Base-by-base conservation (phyloP, 2,329 filamentous ascomycete genomes). In the Alternaria angustiovoidea region DNA sequence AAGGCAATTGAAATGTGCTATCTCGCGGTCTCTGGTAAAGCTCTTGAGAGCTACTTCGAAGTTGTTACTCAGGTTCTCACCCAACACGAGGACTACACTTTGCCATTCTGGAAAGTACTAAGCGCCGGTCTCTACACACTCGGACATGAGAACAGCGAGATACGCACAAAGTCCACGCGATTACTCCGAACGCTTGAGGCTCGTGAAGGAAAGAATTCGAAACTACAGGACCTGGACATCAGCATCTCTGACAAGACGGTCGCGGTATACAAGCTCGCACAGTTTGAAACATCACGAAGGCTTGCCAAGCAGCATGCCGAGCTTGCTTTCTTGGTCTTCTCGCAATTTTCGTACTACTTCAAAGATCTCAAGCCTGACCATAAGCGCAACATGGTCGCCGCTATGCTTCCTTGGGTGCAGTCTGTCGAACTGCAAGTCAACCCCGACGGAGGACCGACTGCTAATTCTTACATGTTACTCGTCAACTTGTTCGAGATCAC, bases 181-280 rank as follows among this genome's bases (percentile, higher is more conserved):
- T 83, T 98, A 32, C 83, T 99, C 12, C 87, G 93, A 41, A 89
- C 88, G 0, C 82, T 98, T 1, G 95, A 98, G 78, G 89, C 93
- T 66, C 88, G 92, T 24, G 91, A 95, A 66, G 87, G 90, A 65
- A 91, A 91, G 66, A 95, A 88, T 65, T 97, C 94, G 1, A 96
- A 96, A 74, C 88, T 99, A 7, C 93, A 97, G 75, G 95, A 99
- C 76, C 96, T 97, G 60, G 95, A 99, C 72, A 98, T 99, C 71
- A 97, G 94, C 76, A 95, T 99, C 59, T 96, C 94, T 0, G 96
- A 99, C 80, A 98, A 97, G 80, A 99, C 96, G 0, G 96, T 96
- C 67, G 94, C 94, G 0, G 94, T 99, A 3, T 99, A 98, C 80
- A 99, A 99, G 80, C 84, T 96, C 44, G 95, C 96, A 0, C 95